Evolutionary conservation across 2,329 filamentous ascomycete species (phyloP).

Genomic region (Chalara sp.): DNA sequence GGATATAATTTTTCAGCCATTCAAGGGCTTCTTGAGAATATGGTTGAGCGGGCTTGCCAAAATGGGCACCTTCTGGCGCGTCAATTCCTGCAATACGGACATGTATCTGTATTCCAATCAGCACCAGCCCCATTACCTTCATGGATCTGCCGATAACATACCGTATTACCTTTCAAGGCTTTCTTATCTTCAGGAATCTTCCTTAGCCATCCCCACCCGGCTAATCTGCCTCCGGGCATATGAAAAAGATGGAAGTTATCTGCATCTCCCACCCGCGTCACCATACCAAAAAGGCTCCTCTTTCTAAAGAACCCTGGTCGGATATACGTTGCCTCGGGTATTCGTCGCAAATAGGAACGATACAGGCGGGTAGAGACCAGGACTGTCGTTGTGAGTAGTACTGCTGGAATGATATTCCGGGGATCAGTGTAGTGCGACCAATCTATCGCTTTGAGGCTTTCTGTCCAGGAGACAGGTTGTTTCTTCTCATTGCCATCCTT

Average conservation of each 20-base stretch:
- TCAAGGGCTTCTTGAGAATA: conserved; percentile 72
- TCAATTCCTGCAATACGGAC: conserved; percentile 88
- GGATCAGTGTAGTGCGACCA: conserved; percentile 50
- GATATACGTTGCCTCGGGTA: conserved; percentile 72
- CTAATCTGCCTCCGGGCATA: conserved; percentile 79
- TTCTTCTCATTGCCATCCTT: conserved; percentile 24
- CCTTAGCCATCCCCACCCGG: conserved; percentile 89
- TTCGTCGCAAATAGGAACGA: conserved; percentile 72
- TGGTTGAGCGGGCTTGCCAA: conserved; percentile 81
- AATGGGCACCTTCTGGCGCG: conserved; percentile 88
- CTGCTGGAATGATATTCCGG: conserved; percentile 44
- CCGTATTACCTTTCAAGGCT: conserved; percentile 69
- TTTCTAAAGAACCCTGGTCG: conserved; percentile 67
- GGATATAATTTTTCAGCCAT: conserved; percentile 71
- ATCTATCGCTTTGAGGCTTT: conserved; percentile 39
- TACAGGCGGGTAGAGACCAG: conserved; percentile 54
- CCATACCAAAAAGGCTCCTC: conserved; percentile 72
- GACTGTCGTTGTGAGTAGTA: conserved; percentile 48
- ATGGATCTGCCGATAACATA: conserved; percentile 34
- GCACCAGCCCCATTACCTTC: not conserved
- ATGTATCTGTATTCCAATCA: conserved; percentile 57
- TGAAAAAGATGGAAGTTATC: conserved; percentile 95
- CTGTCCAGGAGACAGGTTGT: conserved; percentile 32
- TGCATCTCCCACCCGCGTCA: conserved; percentile 92
- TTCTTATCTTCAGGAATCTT: conserved; percentile 63